Base-by-base conservation (phyloP, 2,329 filamentous ascomycete genomes). In the Clonostachys solani region DNA sequence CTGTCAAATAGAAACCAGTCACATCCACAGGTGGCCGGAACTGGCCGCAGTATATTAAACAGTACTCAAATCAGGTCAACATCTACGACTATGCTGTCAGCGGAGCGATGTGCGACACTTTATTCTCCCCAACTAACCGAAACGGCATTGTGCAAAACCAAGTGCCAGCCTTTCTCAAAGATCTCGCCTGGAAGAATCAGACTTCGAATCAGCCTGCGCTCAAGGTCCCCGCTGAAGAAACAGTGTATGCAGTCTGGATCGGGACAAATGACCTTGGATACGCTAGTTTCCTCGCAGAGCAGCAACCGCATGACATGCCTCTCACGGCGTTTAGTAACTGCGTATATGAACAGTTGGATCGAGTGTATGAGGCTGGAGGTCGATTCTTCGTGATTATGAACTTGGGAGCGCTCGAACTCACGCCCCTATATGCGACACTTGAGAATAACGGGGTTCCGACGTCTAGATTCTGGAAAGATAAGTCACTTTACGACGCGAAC, bases 231-330 rank as follows among this genome's bases (percentile, higher is more conserved):
- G 55, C 74, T 2, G 65, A 77, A 33, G 81, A 83, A 51, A 89
- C 87, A 1, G 81, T 89, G 3, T 92, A 90, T 57, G 75, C 81
- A 2, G 76, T 92, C 44, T 92, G 86, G 86, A 90, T 92, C 56
- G 88, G 88, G 5, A 91, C 87, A 18, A 92, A 92, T 59, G 88
- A 94, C 57, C 69, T 92, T 10, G 87, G 87, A 18, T 73, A 71
- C 48, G 65, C 73, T 44, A 84, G 77, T 9, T 86, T 91, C 58
- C 62, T 92, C 33, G 81, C 76, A 5, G 84, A 89, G 58, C 83
- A 89, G 59, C 63, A 75, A 5, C 56, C 68, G 0, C 16, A 19
- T 0, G 78, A 75, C 12, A 82, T 80, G 19, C 84, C 78, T 3
- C 73, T 91, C 6, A 69, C 74, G 2, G 76, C 84, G 57, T 90